Percentiles rank a stretch among this genome's conserved stretches.
Conservation (phyloP, 106 monocot species). For the Ottelia alismoides region DNA sequence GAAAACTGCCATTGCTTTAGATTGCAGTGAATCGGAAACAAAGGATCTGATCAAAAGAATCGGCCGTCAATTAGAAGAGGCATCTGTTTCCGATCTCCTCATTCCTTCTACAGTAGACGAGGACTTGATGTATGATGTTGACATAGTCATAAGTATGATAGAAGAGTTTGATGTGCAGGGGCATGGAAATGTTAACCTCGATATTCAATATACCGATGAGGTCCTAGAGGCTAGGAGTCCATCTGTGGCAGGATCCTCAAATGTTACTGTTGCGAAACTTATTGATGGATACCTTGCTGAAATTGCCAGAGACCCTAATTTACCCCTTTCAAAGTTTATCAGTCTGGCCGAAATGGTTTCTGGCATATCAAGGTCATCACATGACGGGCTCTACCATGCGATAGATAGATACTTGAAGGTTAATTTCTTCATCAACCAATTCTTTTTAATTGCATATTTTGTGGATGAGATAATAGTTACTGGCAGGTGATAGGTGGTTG, state of each 20-base stretch:
- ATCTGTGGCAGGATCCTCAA: constrained; percentile 40
- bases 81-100: constrained; percentile 31
- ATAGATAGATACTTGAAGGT: constrained; percentile 74
- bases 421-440: constrained; percentile 10
- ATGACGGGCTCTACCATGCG: constrained; percentile 73
- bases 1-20: constrained; percentile 28
- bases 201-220: constrained; percentile 47
- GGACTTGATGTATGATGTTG: constrained; percentile 45
- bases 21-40: constrained; percentile 18
- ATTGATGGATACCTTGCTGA: constrained; percentile 60
- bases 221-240: constrained; percentile 27
- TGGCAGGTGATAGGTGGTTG: too few relatives aligned
- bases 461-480: too few relatives aligned
- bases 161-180: constrained; percentile 76
- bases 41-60: constrained; percentile 34
- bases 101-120: constrained; percentile 15
- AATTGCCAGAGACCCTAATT: constrained; percentile 69
- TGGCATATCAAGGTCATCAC: constrained; percentile 56
- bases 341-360: constrained; percentile 57
- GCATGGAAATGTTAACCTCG: constrained; percentile 10
- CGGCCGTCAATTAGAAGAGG: constrained; percentile 22
- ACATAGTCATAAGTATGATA: constrained; percentile 58
- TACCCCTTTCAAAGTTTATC: constrained; percentile 52
- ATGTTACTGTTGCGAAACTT: constrained; percentile 69
- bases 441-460: too few relatives aligned